A percentile compares a stretch with the other conserved stretches of the same genome.
Evolutionary conservation across 495 filamentous ascomycete species (phyloP).

Genomic region (Neurospora pannonica): DNA sequence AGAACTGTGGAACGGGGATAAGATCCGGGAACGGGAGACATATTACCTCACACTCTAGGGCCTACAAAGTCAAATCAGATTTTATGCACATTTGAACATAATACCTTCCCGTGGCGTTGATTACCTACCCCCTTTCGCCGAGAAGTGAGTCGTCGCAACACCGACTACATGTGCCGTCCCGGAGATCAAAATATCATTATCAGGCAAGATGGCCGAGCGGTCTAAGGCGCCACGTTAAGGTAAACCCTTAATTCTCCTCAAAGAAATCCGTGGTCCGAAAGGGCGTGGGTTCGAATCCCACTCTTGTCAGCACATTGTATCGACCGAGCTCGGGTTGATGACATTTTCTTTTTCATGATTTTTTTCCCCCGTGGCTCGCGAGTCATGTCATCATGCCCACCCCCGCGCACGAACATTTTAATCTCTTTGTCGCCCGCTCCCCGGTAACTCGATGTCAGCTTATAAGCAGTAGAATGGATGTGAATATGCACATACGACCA

Average conservation of each 20-base stretch:
- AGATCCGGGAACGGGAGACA: not conserved
- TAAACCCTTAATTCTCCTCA: too few relatives aligned
- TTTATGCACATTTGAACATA: not conserved
- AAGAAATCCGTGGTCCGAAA: constrained; percentile 25
- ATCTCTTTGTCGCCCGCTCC: too few relatives aligned
- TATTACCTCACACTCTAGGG: not conserved
- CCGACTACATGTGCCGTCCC: not conserved
- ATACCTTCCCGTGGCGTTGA: not conserved
- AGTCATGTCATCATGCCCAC: too few relatives aligned
- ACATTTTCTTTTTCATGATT: too few relatives aligned
- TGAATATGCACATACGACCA: constrained; percentile 31
- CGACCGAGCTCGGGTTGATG: too few relatives aligned
- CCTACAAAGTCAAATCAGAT: not conserved
- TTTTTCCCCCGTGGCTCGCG: too few relatives aligned
- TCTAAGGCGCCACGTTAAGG: not conserved
- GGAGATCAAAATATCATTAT: not conserved
- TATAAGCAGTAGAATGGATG: too few relatives aligned
- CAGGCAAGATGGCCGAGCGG: not conserved
- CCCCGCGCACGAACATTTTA: too few relatives aligned
- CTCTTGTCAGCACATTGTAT: constrained; percentile 17
- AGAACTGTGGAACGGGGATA: not conserved
- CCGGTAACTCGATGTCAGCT: too few relatives aligned
- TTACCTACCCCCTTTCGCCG: not conserved
- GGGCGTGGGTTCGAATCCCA: constrained; percentile 32
- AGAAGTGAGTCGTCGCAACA: not conserved